phyloP scores from a whole-genome alignment of 139 green algal species.

The Chlorella sorokiniana region DNA sequence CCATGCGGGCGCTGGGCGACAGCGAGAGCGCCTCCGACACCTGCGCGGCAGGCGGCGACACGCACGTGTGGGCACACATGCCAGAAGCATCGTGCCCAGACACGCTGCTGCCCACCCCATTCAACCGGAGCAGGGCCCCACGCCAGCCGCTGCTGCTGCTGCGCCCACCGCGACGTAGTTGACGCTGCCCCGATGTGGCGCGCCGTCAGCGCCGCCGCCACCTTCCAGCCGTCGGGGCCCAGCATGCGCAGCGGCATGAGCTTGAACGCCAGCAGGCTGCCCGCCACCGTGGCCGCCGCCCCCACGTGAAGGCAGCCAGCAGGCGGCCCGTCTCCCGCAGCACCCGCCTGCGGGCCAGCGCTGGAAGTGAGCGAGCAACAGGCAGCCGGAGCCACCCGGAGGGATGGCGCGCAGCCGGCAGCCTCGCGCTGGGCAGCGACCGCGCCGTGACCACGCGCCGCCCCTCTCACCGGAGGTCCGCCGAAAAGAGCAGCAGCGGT shows the following conservation, averaged over 20 bases:
- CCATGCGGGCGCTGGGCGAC: conserved; percentile 52
- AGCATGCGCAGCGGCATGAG: conserved; percentile 70
- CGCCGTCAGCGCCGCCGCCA: conserved; percentile 82
- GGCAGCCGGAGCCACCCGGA: neutral
- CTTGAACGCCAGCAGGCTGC: conserved; percentile 66
- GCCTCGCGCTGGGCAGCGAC: neutral
- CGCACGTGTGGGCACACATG: too few species aligned
- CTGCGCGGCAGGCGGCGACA: too few species aligned
- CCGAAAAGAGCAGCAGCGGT: conserved; percentile 87
- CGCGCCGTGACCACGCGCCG: neutral
- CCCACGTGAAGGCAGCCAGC: conserved; percentile 76
- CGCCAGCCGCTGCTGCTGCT: too few species aligned
- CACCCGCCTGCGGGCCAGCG: conserved; percentile 48
- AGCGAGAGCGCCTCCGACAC: conserved; percentile 67
- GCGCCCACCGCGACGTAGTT: conserved; percentile 87
- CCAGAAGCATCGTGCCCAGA: too few species aligned
- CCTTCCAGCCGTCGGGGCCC: conserved; percentile 76
- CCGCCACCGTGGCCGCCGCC: conserved; percentile 63
- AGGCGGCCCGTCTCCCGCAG: conserved; percentile 77
- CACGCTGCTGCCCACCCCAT: too few species aligned
- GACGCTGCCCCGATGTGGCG: conserved; percentile 91
- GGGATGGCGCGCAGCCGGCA: neutral
- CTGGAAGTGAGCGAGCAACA: neutral
- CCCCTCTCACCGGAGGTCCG: conserved; percentile 67
- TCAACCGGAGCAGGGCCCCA: too few species aligned